phyloP scores from a whole-genome alignment of 805 yeast species.

The Suhomyces sp. region DNA sequence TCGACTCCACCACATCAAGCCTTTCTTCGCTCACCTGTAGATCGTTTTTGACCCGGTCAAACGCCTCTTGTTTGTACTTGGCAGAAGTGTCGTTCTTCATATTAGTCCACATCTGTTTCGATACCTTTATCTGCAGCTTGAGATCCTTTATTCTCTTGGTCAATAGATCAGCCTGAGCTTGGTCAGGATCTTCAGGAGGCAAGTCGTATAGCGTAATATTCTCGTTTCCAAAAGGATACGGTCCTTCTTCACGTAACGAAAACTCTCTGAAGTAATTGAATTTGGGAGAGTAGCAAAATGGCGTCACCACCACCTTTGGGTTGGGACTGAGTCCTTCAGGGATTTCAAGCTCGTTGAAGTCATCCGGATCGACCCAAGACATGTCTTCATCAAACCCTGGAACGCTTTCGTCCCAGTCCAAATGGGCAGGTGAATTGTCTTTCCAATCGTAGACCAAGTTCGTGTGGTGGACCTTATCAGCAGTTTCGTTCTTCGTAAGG shows the following conservation, averaged over 20 bases:
- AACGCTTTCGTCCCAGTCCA: conserved; percentile 21
- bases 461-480: neutral
- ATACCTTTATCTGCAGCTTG: conserved; percentile 13
- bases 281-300: conserved; percentile 53
- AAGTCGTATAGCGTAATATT: conserved; percentile 64
- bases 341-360: conserved; percentile 67
- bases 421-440: neutral
- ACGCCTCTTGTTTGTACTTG: conserved; percentile 9
- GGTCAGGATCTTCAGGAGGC: conserved; percentile 52
- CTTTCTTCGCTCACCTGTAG: conserved; percentile 24
- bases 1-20: conserved; percentile 21
- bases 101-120: neutral
- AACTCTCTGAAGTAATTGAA: conserved; percentile 60
- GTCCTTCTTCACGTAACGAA: conserved; percentile 40
- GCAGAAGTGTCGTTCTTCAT: neutral
- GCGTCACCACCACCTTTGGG: conserved; percentile 45
- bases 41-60: conserved; percentile 10
- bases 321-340: conserved; percentile 37
- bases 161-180: conserved; percentile 49
- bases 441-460: neutral
- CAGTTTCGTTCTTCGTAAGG: neutral
- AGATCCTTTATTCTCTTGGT: conserved; percentile 13
- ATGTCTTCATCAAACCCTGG: conserved; percentile 28
- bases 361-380: conserved; percentile 74
- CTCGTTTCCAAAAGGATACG: conserved; percentile 60